Percentiles rank a stretch among this genome's conserved stretches.
Evolutionary conservation across 2,329 filamentous ascomycete genomes (phyloP).

Genomic region (Monosporascus sp.): DNA sequence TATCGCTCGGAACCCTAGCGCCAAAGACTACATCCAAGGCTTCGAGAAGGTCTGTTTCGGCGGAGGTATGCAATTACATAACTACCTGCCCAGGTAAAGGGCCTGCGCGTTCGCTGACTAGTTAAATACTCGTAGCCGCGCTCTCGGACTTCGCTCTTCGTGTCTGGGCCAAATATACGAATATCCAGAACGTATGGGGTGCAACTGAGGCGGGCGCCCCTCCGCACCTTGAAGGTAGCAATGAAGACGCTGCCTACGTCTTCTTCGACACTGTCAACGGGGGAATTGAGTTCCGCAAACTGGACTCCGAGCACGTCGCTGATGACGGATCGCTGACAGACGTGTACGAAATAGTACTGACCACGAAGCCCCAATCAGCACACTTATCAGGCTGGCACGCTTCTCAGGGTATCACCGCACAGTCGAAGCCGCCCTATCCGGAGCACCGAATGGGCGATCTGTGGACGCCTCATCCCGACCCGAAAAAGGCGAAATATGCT

Average conservation of each 20-base stretch:
- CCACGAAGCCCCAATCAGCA: slow-evolving; percentile 4
- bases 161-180: slow-evolving; percentile 12
- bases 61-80: slow-evolving; percentile 11
- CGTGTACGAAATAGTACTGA: slow-evolving; percentile 14
- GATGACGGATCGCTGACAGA: slow-evolving; percentile 6
- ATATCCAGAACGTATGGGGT: slow-evolving; percentile 12
- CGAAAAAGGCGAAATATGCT: slow-evolving; percentile 10
- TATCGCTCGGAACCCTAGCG: slow-evolving; percentile 10
- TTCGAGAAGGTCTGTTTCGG: slow-evolving; percentile 12
- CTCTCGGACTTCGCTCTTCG: slow-evolving; percentile 7
- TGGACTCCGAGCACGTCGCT: slow-evolving; percentile 6
- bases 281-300: slow-evolving; percentile 10
- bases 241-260: slow-evolving; percentile 12
- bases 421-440: slow-evolving; percentile 6
- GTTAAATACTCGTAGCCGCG: slow-evolving; percentile 2
- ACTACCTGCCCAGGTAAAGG: too few species aligned
- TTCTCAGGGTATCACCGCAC: slow-evolving; percentile 4
- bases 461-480: slow-evolving; percentile 17
- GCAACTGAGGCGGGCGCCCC: slow-evolving; percentile 9
- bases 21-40: slow-evolving; percentile 9
- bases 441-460: slow-evolving; percentile 14
- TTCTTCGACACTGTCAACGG: slow-evolving; percentile 13
- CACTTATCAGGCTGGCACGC: slow-evolving; percentile 11
- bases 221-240: slow-evolving; percentile 8
- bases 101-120: too few species aligned